phyloP scores from a whole-genome alignment of 192 early-diverging fungal species.

The Backusella parvicylindrica region DNA sequence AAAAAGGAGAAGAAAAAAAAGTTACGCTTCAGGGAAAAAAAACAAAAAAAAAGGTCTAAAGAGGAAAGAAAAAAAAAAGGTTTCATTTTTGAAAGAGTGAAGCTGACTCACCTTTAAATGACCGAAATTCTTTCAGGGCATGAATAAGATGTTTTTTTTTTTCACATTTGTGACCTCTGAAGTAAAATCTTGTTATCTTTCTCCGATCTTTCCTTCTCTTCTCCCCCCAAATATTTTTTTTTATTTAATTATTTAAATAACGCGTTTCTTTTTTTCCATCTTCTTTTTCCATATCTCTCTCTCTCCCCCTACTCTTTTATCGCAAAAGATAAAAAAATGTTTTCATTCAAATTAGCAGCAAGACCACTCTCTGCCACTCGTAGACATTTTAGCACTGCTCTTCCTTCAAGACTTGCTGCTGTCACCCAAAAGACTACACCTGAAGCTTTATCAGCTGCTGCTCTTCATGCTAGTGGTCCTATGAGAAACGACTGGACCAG shows the following conservation, averaged over 20 bases:
- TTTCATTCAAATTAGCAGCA: constrained; percentile 32
- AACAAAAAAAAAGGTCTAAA: background rate
- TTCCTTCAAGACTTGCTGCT: constrained; percentile 43
- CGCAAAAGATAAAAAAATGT: constrained; percentile 28
- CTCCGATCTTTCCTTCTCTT: background rate
- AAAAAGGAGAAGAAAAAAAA: background rate
- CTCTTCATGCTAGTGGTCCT: constrained; percentile 41
- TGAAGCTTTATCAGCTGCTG: constrained; percentile 41
- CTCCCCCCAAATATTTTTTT: background rate
- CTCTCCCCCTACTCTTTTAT: constrained; percentile 20
- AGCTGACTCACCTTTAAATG: background rate
- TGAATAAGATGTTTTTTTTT: background rate
- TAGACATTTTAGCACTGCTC: constrained; percentile 40
- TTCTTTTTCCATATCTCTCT: background rate
- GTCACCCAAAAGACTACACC: constrained; percentile 28
- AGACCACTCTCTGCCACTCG: constrained; percentile 29
- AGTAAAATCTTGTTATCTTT: background rate
- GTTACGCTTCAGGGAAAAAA: background rate
- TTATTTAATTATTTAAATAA: background rate
- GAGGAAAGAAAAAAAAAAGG: background rate
- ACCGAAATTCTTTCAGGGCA: constrained; percentile 4
- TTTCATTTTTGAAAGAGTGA: background rate
- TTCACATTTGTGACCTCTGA: background rate
- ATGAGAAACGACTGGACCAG: constrained; percentile 68
- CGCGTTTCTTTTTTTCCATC: constrained; percentile 11